Conservation (phyloP, 2,329 filamentous ascomycete genomes). For the Aspergillus candidus region DNA sequence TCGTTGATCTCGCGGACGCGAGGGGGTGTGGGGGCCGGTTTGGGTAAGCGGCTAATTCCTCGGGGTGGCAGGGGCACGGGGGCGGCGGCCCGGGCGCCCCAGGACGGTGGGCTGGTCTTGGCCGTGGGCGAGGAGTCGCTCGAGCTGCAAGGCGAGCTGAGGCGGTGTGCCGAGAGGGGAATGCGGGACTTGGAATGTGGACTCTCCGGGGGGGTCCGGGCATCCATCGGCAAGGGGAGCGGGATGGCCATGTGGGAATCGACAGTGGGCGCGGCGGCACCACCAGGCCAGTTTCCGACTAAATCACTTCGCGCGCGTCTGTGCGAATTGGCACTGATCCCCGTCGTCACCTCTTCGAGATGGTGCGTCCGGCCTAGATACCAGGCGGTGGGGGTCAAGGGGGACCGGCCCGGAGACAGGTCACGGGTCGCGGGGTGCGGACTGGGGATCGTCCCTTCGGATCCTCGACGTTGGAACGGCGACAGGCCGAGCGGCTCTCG, state of each 20-base stretch:
- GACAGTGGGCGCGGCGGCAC: constrained; percentile 25
- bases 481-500: constrained; percentile 55
- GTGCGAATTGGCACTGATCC: constrained; percentile 24
- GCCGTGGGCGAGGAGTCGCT: constrained; percentile 34
- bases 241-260: constrained; percentile 31
- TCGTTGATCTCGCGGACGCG: constrained; percentile 19
- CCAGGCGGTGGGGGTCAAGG: constrained; percentile 62
- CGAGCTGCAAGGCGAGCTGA: constrained; percentile 37
- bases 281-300: constrained; percentile 30
- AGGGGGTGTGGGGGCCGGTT: constrained; percentile 30
- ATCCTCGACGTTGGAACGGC: constrained; percentile 55
- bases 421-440: constrained; percentile 39
- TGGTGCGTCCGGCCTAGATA: constrained; percentile 47
- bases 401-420: constrained; percentile 46
- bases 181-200: constrained; percentile 41
- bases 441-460: constrained; percentile 62
- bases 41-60: constrained; percentile 37
- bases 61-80: constrained; percentile 33
- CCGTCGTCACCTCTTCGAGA: constrained; percentile 35
- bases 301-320: constrained; percentile 53
- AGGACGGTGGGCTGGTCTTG: constrained; percentile 29
- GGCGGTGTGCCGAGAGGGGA: constrained; percentile 38
- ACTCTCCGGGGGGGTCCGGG: constrained; percentile 21
- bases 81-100: constrained; percentile 20
- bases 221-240: constrained; percentile 24